Percentiles rank a stretch among this genome's conserved stretches.
phyloP scores from a whole-genome alignment of 768 basidiomycete genomes.

The Favolaschia claudopus region DNA sequence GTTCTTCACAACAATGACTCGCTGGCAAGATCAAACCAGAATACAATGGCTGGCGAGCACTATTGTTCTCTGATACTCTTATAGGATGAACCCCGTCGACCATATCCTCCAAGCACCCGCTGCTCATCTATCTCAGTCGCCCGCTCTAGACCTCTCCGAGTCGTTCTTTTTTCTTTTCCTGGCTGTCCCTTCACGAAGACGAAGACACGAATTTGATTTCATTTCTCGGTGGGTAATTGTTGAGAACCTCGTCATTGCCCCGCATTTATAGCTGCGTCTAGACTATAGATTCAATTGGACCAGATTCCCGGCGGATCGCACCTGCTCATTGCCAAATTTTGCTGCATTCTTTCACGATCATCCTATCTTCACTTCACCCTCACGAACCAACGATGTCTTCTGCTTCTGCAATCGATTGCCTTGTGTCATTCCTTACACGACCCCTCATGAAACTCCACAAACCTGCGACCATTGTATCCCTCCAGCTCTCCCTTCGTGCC shows the following conservation, averaged over 20 bases:
- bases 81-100: neutral
- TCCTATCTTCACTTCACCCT: neutral
- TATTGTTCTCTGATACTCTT: neutral
- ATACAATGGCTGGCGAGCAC: neutral
- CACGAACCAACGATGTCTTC: conserved; percentile 1
- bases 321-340: too few relatives aligned
- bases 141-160: too few relatives aligned
- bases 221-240: neutral
- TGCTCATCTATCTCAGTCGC: conserved; percentile 1
- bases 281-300: neutral
- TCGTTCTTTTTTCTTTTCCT: neutral
- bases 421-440: conserved; percentile 21
- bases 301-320: conserved; percentile 14
- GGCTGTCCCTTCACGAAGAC: neutral
- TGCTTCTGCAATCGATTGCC: neutral
- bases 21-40: too few relatives aligned
- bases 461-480: conserved; percentile 3
- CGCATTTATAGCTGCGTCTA: neutral
- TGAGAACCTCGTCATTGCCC: too few relatives aligned
- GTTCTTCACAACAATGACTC: neutral
- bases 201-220: neutral
- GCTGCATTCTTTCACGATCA: too few relatives aligned
- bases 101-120: neutral
- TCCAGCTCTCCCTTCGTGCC: conserved; percentile 4
- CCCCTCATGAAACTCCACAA: conserved; percentile 7